These are phyloP conservation scores for Mucor indicus DNA, from an alignment of 371 early-diverging fungal species.

Conservation along the genomic window DNA sequence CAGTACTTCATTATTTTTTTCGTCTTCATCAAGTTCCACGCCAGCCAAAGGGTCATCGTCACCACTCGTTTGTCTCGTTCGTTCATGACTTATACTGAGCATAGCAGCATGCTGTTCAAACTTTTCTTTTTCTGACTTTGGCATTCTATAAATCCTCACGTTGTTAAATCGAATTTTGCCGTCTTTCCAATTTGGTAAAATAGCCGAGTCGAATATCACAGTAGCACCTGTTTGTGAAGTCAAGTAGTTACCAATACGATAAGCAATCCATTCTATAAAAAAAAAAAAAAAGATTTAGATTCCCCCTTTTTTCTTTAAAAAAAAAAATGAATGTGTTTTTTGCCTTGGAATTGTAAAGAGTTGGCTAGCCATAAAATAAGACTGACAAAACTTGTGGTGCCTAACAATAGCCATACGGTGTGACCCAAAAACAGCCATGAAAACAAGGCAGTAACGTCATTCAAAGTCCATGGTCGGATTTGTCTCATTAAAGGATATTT, in stretches of 20 bases:
- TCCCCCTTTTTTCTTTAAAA: background rate
- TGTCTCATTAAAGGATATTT: conserved; percentile 61
- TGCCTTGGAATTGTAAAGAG: conserved; percentile 86
- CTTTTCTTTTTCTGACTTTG: conserved; percentile 36
- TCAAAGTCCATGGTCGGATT: conserved; percentile 77
- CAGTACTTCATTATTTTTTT: conserved; percentile 38
- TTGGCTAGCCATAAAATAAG: conserved; percentile 79
- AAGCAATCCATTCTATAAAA: conserved; percentile 74
- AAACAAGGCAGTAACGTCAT: conserved; percentile 86
- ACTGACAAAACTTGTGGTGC: conserved; percentile 90
- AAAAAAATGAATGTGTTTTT: background rate
- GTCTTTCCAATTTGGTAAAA: conserved; percentile 87
- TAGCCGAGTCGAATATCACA: conserved; percentile 87
- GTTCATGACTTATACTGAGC: conserved; percentile 5
- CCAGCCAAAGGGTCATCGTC: conserved; percentile 35
- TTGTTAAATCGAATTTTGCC: conserved; percentile 87
- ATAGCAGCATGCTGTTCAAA: conserved; percentile 37
- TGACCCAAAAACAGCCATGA: conserved; percentile 90
- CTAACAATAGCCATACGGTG: conserved; percentile 77
- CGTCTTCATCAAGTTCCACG: conserved; percentile 42
- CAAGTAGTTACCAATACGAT: conserved; percentile 73
- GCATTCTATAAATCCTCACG: conserved; percentile 63
- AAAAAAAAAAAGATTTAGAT: background rate
- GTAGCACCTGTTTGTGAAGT: conserved; percentile 81
- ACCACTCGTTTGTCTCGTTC: background rate